phyloP scores from a whole-genome alignment of 345 rosid species.

The Eucalyptus tenuipes region DNA sequence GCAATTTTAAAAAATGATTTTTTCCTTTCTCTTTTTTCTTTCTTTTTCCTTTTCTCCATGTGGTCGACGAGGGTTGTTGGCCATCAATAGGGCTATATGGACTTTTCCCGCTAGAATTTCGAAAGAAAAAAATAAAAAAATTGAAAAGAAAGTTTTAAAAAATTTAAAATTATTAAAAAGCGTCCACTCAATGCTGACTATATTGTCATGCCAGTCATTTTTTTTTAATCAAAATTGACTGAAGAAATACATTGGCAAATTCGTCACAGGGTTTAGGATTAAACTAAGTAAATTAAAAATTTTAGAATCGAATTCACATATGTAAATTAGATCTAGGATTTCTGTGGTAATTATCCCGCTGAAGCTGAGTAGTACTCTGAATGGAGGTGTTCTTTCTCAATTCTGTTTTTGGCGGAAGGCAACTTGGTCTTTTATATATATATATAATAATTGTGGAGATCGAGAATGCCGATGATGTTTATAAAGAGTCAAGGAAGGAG shows the following conservation, averaged over 20 bases:
- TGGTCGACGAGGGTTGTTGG: background rate
- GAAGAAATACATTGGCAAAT: background rate
- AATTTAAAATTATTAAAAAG: background rate
- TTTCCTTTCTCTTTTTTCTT: background rate
- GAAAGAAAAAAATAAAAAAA: background rate
- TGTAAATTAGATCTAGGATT: background rate
- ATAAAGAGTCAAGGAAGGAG: background rate
- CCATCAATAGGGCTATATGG: background rate
- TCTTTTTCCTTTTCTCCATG: background rate
- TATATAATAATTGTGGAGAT: background rate
- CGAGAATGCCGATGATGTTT: background rate
- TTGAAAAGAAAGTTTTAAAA: background rate
- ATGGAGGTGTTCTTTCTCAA: background rate
- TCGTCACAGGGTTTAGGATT: background rate
- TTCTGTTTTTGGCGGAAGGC: background rate
- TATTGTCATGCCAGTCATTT: background rate
- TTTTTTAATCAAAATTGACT: too few relatives aligned
- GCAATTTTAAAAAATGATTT: background rate
- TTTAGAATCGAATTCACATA: background rate
- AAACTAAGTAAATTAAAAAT: background rate
- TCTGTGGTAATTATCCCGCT: background rate
- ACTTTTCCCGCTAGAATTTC: accelerated
- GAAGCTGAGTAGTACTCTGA: background rate
- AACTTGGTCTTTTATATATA: background rate
- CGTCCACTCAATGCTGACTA: accelerated